phyloP scores from a whole-genome alignment of 2,329 filamentous ascomycete genomes.

The Penicillium aurantiogriseum region DNA sequence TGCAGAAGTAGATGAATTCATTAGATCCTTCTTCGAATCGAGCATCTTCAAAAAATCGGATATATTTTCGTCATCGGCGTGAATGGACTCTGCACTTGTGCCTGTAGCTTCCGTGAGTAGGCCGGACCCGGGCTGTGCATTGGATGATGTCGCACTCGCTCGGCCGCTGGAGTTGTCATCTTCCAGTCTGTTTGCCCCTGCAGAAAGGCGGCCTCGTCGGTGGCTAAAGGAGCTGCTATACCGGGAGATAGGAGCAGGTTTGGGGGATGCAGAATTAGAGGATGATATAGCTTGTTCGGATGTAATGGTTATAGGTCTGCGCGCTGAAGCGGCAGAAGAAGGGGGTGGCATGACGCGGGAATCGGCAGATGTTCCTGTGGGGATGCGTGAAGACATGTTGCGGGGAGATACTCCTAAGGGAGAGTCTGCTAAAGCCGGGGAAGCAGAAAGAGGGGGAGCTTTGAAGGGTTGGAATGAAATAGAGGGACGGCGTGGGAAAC shows the following conservation, averaged over 20 bases:
- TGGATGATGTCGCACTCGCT: conserved; percentile 52
- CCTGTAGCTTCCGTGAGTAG: conserved; percentile 69
- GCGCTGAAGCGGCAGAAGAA: conserved; percentile 37
- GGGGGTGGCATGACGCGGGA: conserved; percentile 41
- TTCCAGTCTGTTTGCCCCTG: conserved; percentile 60
- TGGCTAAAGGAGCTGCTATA: conserved; percentile 96
- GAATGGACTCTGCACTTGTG: conserved; percentile 63
- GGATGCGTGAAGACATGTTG: conserved; percentile 45
- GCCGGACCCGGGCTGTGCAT: conserved; percentile 69
- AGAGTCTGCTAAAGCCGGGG: conserved; percentile 61
- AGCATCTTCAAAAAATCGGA: conserved; percentile 88
- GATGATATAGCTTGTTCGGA: conserved; percentile 63
- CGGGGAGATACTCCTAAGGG: conserved; percentile 54
- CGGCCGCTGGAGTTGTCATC: conserved; percentile 60
- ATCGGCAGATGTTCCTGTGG: conserved; percentile 40
- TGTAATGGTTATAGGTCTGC: conserved; percentile 51
- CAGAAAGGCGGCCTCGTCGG: conserved; percentile 72
- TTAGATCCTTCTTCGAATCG: conserved; percentile 83
- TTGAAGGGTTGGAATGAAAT: conserved; percentile 96
- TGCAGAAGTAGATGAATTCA: conserved; percentile 58
- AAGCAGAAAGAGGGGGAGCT: conserved; percentile 88
- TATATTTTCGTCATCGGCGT: conserved; percentile 86
- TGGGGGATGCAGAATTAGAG: conserved; percentile 72
- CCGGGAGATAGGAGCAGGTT: conserved; percentile 71
- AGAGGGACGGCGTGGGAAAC: conserved; percentile 67